A percentile compares a stretch with the other conserved stretches of the same genome.
These are phyloP conservation scores for Aspergillus incahuasiensis DNA, from an alignment of 495 filamentous ascomycete species.

Conservation along the genomic window DNA sequence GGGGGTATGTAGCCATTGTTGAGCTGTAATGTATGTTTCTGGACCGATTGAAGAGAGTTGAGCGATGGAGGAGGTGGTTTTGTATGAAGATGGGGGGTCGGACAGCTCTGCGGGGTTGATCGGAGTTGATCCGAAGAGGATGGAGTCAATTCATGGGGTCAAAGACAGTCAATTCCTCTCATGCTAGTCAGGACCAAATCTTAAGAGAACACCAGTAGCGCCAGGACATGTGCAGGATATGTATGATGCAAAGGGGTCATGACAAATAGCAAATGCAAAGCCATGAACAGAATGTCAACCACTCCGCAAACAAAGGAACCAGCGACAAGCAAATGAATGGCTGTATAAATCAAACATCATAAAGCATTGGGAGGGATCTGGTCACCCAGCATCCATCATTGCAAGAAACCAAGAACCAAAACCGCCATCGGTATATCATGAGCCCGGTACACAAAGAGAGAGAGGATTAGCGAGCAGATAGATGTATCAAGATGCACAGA, in stretches of 20 bases:
- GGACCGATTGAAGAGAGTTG: not conserved
- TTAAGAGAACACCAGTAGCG: conserved; percentile 20
- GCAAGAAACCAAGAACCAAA: conserved; percentile 12
- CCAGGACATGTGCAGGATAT: conserved; percentile 22
- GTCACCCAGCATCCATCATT: conserved; percentile 9
- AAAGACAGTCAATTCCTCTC: conserved; percentile 6
- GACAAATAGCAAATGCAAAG: conserved; percentile 5
- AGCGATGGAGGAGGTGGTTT: not conserved
- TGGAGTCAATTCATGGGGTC: not conserved
- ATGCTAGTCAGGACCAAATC: conserved; percentile 11
- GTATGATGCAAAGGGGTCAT: conserved; percentile 11
- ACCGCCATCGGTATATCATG: conserved; percentile 8
- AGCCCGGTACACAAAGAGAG: not conserved
- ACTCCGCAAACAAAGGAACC: conserved; percentile 10
- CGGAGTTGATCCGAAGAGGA: conserved; percentile 10
- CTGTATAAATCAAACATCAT: conserved; percentile 20
- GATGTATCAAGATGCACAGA: not conserved
- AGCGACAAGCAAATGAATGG: conserved; percentile 15
- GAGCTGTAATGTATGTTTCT: not conserved
- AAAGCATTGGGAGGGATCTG: conserved; percentile 12
- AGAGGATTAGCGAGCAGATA: conserved; percentile 5
- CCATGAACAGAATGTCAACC: conserved; percentile 1
- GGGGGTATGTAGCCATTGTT: conserved; percentile 27
- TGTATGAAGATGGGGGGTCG: not conserved
- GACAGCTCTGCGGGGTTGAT: not conserved